Base-by-base conservation (phyloP, 495 filamentous ascomycete species). In the Tuber calosporum region DNA sequence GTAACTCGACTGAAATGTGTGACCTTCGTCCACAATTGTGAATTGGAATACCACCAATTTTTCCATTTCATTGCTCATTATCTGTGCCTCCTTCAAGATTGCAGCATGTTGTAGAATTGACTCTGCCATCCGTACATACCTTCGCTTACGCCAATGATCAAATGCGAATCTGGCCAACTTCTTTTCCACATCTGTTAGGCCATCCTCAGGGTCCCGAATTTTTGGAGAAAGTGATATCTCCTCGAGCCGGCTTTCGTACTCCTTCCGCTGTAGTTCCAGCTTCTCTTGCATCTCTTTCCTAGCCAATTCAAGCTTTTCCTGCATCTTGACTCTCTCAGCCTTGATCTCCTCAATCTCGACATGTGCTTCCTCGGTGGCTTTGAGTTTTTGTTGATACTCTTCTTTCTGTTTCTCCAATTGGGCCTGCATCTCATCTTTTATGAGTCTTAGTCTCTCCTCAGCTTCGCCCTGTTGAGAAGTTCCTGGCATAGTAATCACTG, bases 51-150 rank as follows among this genome's bases (percentile, higher is more conserved):
- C 91, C 22, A 97, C 90, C 76, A 89, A 89, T 83, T 97, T 95
- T 78, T 95, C 93, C 87, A 99, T 92, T 75, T 93, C 93, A 73
- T 97, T 93, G 83, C 96, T 97, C 91, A 99, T 94, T 69, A 99
- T 89, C 81, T 99, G 95, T 5, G 94, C 96, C 82, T 99, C 95
- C 82, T 99, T 99, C 58, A 98, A 83, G 45, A 88, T 88, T 19
- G 91, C 89, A 11, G 94, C 94, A 83, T 96, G 88, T 77, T 96
- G 92, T 37, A 99, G 82, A 40, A 98, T 88, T 20, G 90, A 89
- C 82, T 97, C 95, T n/a, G 94, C 93, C 91, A 99, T 96, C 70
- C 89, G 89, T 69, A 98, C 92, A 77, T 96, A 97, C 77, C 90
- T 93, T 42, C 92, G 89, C 77, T 91, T 86, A 67, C 89, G 88